These are phyloP conservation scores for Plasmodium berghei DNA, from an alignment of 169 alveolate genomes.

Conservation along the genomic window DNA sequence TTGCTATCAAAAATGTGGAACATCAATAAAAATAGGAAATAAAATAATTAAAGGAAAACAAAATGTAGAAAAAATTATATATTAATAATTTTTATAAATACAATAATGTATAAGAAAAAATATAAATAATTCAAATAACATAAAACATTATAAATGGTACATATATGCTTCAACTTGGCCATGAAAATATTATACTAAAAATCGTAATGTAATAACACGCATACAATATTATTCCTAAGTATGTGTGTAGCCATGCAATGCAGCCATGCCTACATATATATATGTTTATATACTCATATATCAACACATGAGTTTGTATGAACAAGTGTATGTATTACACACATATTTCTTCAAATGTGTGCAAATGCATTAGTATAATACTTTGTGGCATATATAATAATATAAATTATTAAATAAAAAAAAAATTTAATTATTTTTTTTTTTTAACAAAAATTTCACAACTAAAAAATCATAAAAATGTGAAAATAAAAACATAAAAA, in stretches of 20 bases:
- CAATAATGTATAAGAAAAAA: too few species aligned
- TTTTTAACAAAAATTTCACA: background rate
- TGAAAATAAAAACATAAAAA: too few species aligned
- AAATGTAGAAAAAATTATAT: too few species aligned
- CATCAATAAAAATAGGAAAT: too few species aligned
- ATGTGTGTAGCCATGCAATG: background rate
- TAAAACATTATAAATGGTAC: too few species aligned
- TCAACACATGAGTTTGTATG: background rate
- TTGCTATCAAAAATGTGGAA: too few species aligned
- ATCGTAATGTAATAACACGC: background rate
- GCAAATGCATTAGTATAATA: too few species aligned
- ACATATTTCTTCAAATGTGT: background rate
- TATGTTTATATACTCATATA: background rate
- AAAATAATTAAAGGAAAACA: too few species aligned
- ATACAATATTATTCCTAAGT: background rate
- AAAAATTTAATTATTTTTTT: background rate
- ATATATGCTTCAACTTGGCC: too few species aligned
- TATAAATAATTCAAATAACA: too few species aligned
- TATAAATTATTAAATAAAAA: background rate
- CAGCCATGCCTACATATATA: background rate
- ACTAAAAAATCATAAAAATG: background rate
- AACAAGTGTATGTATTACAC: constrained; percentile 4
- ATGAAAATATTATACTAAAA: background rate
- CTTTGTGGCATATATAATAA: background rate
- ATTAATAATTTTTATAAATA: too few species aligned